Percentiles rank a stretch among this genome's conserved stretches.
phyloP scores from a whole-genome alignment of 208 protist species.

The Leishmania lainsoni region DNA sequence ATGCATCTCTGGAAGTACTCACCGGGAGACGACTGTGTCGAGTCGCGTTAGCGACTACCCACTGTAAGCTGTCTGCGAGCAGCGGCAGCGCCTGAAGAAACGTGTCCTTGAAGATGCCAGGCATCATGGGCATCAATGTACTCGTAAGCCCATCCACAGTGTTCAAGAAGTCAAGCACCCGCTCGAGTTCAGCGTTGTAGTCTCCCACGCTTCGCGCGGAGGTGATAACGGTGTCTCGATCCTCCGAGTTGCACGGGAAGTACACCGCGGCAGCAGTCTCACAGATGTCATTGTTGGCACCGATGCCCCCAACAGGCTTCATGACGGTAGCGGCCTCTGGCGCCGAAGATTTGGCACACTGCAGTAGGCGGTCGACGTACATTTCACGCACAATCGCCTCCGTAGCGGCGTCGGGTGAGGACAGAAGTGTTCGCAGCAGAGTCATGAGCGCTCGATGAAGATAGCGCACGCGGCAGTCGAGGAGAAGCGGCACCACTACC shows the following conservation, averaged over 20 bases:
- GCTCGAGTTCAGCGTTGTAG: conserved; percentile 20
- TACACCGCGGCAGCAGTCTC: conserved; percentile 21
- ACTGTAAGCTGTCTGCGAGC: conserved; percentile 68
- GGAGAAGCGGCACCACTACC: conserved; percentile 71
- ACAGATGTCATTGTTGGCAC: neutral
- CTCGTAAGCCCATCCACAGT: conserved; percentile 68
- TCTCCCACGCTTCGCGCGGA: neutral
- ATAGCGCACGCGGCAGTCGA: conserved; percentile 84
- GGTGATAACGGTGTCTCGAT: neutral
- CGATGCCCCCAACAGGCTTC: neutral
- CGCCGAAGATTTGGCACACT: neutral
- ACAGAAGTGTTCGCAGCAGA: conserved; percentile 46
- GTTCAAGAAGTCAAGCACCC: conserved; percentile 76
- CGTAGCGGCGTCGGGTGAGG: conserved; percentile 8
- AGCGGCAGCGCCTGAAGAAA: conserved; percentile 80
- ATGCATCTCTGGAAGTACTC: neutral
- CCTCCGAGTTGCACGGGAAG: conserved; percentile 7
- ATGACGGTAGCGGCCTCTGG: neutral
- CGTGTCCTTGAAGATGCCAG: conserved; percentile 60
- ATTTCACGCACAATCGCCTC: conserved; percentile 20
- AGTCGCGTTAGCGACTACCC: conserved; percentile 68
- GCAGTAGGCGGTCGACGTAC: conserved; percentile 24
- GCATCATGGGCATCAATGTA: conserved; percentile 75
- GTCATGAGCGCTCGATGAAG: conserved; percentile 82
- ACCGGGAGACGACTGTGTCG: conserved; percentile 15